Percentiles rank a stretch among this genome's conserved stretches.
Evolutionary conservation across 225 moss, liverwort and hornwort genomes (phyloP).

Genomic region (Bryoerythrophyllum caledonicum): DNA sequence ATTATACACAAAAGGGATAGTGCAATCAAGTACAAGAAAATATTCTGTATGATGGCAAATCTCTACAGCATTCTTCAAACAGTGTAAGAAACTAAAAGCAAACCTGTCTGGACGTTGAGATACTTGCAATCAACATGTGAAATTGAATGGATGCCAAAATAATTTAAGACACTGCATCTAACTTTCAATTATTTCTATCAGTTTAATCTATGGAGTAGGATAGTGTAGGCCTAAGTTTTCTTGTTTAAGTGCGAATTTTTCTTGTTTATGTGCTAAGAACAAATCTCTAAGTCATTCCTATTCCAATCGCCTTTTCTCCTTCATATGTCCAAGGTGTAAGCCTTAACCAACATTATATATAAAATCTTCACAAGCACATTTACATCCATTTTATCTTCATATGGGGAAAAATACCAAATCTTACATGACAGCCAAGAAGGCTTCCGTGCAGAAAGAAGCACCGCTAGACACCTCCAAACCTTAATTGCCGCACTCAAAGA

Average conservation of each 20-base stretch:
- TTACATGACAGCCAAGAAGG: too few relatives aligned
- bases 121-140: not conserved
- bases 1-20: not conserved
- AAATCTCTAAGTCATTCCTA: not conserved
- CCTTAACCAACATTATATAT: not conserved
- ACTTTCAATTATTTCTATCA: not conserved
- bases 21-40: not conserved
- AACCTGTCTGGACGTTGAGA: not conserved
- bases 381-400: too few relatives aligned
- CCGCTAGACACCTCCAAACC: too few relatives aligned
- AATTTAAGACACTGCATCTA: not conserved
- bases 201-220: not conserved
- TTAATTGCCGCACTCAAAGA: too few relatives aligned
- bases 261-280: not conserved
- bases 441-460: too few relatives aligned
- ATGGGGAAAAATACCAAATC: too few relatives aligned
- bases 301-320: not conserved
- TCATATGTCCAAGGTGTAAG: not conserved
- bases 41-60: not conserved
- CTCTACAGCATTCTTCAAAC: not conserved
- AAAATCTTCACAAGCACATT: too few relatives aligned
- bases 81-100: not conserved
- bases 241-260: not conserved
- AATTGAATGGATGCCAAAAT: not conserved
- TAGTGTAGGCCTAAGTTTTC: not conserved